phyloP scores from a whole-genome alignment of 73 alveolate genomes.

The Halteria grandinella region DNA sequence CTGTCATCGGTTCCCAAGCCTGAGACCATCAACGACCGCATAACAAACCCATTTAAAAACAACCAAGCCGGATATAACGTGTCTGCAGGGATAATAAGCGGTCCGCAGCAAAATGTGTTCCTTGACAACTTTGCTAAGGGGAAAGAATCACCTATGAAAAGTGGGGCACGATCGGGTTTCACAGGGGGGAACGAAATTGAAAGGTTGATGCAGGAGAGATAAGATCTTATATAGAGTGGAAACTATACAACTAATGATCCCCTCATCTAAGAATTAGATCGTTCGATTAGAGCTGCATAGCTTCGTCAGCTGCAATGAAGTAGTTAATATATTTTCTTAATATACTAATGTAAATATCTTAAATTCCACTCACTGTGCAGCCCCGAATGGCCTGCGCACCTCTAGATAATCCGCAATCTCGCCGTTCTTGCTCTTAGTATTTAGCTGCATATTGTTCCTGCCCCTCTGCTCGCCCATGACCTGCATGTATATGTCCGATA shows the following conservation, averaged over 20 bases:
- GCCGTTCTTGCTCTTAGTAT: constrained; percentile 59
- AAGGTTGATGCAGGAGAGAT: constrained; percentile 81
- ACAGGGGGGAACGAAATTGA: constrained; percentile 63
- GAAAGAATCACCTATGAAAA: constrained; percentile 12
- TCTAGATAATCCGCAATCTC: constrained; percentile 68
- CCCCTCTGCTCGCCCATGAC: constrained; percentile 67
- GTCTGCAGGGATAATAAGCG: not conserved
- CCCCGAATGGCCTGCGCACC: constrained; percentile 76
- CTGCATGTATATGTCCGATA: constrained; percentile 62
- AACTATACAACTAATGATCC: constrained; percentile 86
- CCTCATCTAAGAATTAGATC: constrained; percentile 77
- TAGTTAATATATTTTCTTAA: not conserved
- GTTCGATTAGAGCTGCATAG: constrained; percentile 64
- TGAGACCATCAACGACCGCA: not conserved
- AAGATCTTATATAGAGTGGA: constrained; percentile 77
- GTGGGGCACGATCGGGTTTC: not conserved
- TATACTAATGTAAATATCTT: not conserved
- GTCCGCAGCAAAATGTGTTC: constrained; percentile 17
- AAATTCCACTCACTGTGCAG: constrained; percentile 60
- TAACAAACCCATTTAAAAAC: not conserved
- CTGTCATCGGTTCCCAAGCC: not conserved
- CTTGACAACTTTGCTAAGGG: constrained; percentile 43
- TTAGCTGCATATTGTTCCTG: constrained; percentile 21
- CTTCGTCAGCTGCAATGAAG: constrained; percentile 25
- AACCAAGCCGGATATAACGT: constrained; percentile 1